Percentiles rank a stretch among this genome's conserved stretches.
phyloP scores from a whole-genome alignment of 805 yeast genomes.

The Kurtzmaniella fragi region DNA sequence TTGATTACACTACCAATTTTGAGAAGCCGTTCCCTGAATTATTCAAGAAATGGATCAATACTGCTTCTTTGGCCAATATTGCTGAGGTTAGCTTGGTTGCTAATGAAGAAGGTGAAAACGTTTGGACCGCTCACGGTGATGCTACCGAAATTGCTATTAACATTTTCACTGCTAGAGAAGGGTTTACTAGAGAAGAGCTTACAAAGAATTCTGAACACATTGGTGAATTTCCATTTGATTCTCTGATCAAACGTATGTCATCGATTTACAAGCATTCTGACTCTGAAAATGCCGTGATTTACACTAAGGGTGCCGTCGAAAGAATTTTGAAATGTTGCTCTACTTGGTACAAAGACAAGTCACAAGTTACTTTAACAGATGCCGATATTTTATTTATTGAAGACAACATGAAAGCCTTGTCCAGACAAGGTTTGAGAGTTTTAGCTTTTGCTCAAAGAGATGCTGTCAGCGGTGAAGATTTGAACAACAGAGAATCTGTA shows the following conservation, averaged over 20 bases:
- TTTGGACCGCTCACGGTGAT: conserved; percentile 57
- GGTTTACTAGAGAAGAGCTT: conserved; percentile 43
- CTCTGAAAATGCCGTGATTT: conserved; percentile 28
- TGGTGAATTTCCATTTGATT: conserved; percentile 71
- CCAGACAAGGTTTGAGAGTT: conserved; percentile 66
- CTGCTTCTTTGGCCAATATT: conserved; percentile 37
- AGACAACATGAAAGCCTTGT: conserved; percentile 52
- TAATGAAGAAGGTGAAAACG: conserved; percentile 25
- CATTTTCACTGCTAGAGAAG: conserved; percentile 62
- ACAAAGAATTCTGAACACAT: conserved; percentile 38
- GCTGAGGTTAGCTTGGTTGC: conserved; percentile 31
- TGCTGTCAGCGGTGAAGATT: conserved; percentile 16
- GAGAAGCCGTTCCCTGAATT: conserved; percentile 12
- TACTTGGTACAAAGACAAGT: conserved; percentile 42
- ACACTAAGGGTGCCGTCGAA: conserved; percentile 76
- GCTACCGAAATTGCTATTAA: conserved; percentile 89
- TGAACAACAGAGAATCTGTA: conserved; percentile 29
- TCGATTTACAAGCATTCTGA: conserved; percentile 40
- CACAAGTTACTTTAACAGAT: conserved; percentile 29
- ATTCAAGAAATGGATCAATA: conserved; percentile 20
- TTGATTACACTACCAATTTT: conserved; percentile 30
- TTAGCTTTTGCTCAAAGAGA: conserved; percentile 59
- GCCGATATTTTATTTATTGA: conserved; percentile 41
- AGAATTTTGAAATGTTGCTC: conserved; percentile 54
- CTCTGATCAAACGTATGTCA: conserved; percentile 69